These are phyloP conservation scores for Rosa rugosa DNA, from an alignment of 306 rosid species.

Conservation along the genomic window DNA sequence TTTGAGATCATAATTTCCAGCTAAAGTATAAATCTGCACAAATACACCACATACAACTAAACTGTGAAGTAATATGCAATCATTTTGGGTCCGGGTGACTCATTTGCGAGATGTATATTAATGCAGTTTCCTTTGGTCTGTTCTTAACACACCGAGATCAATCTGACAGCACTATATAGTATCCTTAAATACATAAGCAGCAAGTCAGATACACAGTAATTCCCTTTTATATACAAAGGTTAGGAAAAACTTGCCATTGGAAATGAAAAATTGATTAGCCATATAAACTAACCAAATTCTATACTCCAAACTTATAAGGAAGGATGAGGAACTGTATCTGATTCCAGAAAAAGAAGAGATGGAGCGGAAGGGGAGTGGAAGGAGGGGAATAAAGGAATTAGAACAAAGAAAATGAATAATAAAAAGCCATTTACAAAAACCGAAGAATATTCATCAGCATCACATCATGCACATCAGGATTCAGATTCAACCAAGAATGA, in stretches of 20 bases:
- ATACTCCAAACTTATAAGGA: not conserved
- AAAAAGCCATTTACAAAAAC: not conserved
- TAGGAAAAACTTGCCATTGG: not conserved
- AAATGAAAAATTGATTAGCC: not conserved
- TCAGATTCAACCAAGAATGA: slow-evolving; percentile 6
- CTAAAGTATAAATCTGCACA: not conserved
- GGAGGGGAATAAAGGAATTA: not conserved
- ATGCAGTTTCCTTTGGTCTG: not conserved
- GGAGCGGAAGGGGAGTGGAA: not conserved
- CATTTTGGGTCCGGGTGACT: not conserved
- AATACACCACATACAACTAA: not conserved
- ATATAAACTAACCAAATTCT: not conserved
- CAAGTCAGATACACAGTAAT: not conserved
- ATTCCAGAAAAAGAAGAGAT: not conserved
- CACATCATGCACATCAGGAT: not conserved
- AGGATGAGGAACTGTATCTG: not conserved
- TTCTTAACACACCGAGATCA: not conserved
- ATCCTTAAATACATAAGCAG: not conserved
- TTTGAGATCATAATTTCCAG: not conserved
- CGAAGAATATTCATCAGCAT: not conserved
- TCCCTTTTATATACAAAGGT: not conserved
- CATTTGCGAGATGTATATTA: not conserved
- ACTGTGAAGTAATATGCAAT: not conserved
- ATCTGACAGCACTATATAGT: not conserved
- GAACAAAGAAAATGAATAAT: not conserved